Base-by-base conservation (phyloP, 306 rosid genomes). In the Astragalus glycyphyllos region DNA sequence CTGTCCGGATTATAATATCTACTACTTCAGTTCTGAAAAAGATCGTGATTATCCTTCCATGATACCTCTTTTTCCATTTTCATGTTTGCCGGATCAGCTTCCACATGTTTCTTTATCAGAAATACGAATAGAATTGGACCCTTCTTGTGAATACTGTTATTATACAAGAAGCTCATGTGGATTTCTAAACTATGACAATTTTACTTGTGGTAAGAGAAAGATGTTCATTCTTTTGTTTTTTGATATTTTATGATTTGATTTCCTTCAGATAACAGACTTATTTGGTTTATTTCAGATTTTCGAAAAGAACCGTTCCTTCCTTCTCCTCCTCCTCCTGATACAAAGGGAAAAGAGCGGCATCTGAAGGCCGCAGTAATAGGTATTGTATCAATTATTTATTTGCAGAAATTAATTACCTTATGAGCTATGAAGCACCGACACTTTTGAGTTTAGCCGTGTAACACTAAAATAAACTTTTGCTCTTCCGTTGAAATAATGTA, bases 1-100 rank as follows among this genome's bases (percentile, higher is more conserved):
- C 2, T 78, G 78, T 40, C 0, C 4, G 2, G 5, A 49, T 5
- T 13, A 38, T 14, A 20, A 65, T 34, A 32, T 79, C 56, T 79
- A 31, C 31, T 26, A 26, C 77, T 14, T 5, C 2, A 9, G 0
- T 31, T 53, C 14, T 8, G 31, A 26, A 26, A 26, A 26, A 26
- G 31, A 26, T 26, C 31, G 31, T 26, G 31, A 26, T 26, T 26
- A 26, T 26, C 31, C 3, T 26, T 4, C 31, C 31, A 26, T 26
- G 3, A 26, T 26, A 26, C 31, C 31, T 0, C 4, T 2, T 26
- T 26, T 26, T 2, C 31, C 31, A 20, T 3, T 26, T 26, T 26
- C 31, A 26, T 77, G 84, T 67, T 68, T 59, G 2, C 17, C 3
- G 31, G 31, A 26, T 26, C 0, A 11, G 3, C 12, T 9, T 5